Evolutionary conservation across 441 rosid genomes (phyloP).

Genomic region (Jatropha podagrica): DNA sequence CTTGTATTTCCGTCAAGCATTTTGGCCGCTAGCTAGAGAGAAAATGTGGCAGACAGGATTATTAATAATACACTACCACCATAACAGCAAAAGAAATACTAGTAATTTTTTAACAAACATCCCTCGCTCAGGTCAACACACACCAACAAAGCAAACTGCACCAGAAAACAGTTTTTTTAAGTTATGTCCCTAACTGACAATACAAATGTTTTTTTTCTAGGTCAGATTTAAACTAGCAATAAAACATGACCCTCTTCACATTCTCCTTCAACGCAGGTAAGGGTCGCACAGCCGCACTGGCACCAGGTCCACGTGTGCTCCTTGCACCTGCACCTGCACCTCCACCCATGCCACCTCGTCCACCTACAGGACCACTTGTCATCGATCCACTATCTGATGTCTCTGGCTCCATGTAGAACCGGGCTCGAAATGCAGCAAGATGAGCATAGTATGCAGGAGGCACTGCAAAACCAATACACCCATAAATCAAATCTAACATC

Average conservation of each 20-base stretch:
- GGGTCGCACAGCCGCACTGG: slow-evolving; percentile 50
- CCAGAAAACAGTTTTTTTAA: neutral
- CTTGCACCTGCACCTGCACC: slow-evolving; percentile 54
- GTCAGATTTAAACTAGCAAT: slow-evolving; percentile 46
- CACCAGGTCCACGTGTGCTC: slow-evolving; percentile 61
- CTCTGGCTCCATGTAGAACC: slow-evolving; percentile 96
- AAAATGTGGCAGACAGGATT: too few relatives aligned
- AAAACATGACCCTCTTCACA: slow-evolving; percentile 88
- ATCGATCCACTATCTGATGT: slow-evolving; percentile 98
- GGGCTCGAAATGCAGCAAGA: slow-evolving; percentile 95
- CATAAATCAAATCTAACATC: neutral
- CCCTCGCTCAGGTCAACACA: neutral
- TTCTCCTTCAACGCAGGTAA: slow-evolving; percentile 90
- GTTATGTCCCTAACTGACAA: neutral
- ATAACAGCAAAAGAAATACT: too few relatives aligned
- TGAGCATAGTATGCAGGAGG: slow-evolving; percentile 98
- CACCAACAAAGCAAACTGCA: neutral
- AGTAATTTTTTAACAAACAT: neutral
- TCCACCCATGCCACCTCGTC: slow-evolving; percentile 47
- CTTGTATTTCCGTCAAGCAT: too few relatives aligned
- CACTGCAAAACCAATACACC: slow-evolving; percentile 41
- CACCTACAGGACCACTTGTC: slow-evolving; percentile 66
- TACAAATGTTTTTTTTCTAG: neutral
- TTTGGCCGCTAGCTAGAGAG: too few relatives aligned
- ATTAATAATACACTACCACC: too few relatives aligned